Evolutionary conservation across 2,329 filamentous ascomycete genomes (phyloP).

Genomic region (Clarireedia hainanense): DNA sequence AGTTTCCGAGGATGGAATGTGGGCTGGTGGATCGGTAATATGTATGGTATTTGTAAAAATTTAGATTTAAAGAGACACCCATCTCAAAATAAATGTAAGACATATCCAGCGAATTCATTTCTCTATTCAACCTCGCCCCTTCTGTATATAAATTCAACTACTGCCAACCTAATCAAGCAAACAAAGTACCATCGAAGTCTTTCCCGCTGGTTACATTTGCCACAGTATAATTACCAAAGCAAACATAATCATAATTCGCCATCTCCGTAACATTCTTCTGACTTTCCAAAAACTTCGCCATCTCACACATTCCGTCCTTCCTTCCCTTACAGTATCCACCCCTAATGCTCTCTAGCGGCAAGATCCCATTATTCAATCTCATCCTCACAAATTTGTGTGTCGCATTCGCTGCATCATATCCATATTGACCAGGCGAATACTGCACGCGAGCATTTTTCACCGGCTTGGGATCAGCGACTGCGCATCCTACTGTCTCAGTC

Average conservation of each 20-base stretch:
- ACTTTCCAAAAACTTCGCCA: slow-evolving; percentile 33
- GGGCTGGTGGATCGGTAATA: neutral
- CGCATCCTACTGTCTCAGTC: slow-evolving; percentile 48
- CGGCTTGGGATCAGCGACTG: slow-evolving; percentile 31
- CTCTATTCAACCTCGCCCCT: too few species aligned
- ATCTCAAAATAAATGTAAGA: too few species aligned
- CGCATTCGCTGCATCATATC: slow-evolving; percentile 35
- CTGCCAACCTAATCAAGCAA: neutral
- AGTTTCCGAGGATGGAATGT: slow-evolving; percentile 10
- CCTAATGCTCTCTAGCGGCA: slow-evolving; percentile 39
- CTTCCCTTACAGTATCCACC: slow-evolving; percentile 37
- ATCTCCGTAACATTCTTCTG: slow-evolving; percentile 7
- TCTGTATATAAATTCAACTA: too few species aligned
- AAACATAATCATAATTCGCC: slow-evolving; percentile 11
- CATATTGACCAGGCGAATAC: slow-evolving; percentile 38
- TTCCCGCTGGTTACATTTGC: slow-evolving; percentile 4
- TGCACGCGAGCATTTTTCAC: slow-evolving; percentile 33
- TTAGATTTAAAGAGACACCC: too few species aligned
- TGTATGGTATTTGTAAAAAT: neutral
- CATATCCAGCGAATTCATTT: too few species aligned
- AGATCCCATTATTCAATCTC: slow-evolving; percentile 41
- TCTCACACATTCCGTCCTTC: slow-evolving; percentile 38
- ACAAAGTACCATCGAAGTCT: slow-evolving; percentile 8
- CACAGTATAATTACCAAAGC: slow-evolving; percentile 4
- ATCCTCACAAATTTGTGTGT: slow-evolving; percentile 41